These are phyloP conservation scores for Tricholoma bakamatsutake DNA, from an alignment of 768 basidiomycete species.

Conservation along the genomic window DNA sequence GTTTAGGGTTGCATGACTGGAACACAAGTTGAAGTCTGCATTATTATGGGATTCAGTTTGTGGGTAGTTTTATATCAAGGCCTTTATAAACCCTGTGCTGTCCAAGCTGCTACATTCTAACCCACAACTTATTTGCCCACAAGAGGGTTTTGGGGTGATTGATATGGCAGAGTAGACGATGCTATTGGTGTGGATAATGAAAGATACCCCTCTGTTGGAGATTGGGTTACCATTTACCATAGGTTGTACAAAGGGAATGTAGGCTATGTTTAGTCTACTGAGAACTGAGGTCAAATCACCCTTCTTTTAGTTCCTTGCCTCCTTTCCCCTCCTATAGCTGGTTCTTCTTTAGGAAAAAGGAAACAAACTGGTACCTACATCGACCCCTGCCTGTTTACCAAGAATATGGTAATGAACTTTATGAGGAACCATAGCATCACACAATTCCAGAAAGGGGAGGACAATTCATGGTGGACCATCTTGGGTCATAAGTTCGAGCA, in stretches of 20 bases:
- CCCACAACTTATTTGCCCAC: background rate
- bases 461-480: background rate
- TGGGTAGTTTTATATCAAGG: background rate
- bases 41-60: background rate
- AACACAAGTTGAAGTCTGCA: background rate
- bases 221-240: background rate
- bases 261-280: too few relatives aligned
- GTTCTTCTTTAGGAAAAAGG: background rate
- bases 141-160: background rate
- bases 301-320: background rate
- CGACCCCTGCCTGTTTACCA: background rate
- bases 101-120: background rate
- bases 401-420: background rate
- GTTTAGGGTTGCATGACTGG: background rate
- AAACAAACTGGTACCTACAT: background rate
- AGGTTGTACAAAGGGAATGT: background rate
- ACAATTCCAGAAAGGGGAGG: background rate
- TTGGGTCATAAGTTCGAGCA: background rate
- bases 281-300: background rate
- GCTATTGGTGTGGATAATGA: background rate
- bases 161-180: background rate
- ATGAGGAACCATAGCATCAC: background rate
- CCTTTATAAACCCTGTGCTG: background rate
- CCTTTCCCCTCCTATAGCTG: background rate
- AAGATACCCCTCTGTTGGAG: background rate